Base-by-base conservation (phyloP, 2,329 filamentous ascomycete genomes). In the Talaromyces amestolkiae region DNA sequence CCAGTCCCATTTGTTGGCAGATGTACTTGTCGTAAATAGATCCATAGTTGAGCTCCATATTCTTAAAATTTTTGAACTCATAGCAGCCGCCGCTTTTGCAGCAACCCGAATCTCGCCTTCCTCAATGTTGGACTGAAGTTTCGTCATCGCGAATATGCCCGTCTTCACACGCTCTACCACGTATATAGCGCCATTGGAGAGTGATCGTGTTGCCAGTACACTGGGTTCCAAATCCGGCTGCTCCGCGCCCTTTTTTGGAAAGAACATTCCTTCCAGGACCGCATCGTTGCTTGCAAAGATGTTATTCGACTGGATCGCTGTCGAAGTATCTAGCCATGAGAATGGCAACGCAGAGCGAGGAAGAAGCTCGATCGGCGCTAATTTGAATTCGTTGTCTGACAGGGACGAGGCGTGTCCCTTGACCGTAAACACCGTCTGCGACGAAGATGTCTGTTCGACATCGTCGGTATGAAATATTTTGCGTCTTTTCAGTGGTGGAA, bases 71-170 rank as follows among this genome's bases (percentile, higher is more conserved):
- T 64, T 61, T 63, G 11, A 15, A 65, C 53, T 17, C 24, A 45
- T 59, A 45, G 31, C 24, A 62, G 66, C 22, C 54, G 65, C 15
- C 47, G 72, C 72, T 67, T 78, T 79, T 19, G 73, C 72, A 17
- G 76, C 76, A 68, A 76, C 76, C n/a, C 75, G 59, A 6, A 81
- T 61, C 68, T 80, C 76, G 2, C 76, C 75, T 66, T 79, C 78
- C 49, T 73, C 71, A 7, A 81, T 72, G 61, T 70, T 73, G 17
- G 68, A 67, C 8, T 69, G 74, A 51, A 81, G 70, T 43, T 73
- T 73, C 27, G 70, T 76, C 37, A 80, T 69, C n/a, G 79, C 75
- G 66, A 79, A 81, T 45, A 80, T 72, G 2, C 74, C 74, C 51
- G 64, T 68, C 63, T 79, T 80, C 17, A 80, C 77, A 19, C 75